Conservation (phyloP, 306 rosid species). For the Styphnolobium japonicum region DNA sequence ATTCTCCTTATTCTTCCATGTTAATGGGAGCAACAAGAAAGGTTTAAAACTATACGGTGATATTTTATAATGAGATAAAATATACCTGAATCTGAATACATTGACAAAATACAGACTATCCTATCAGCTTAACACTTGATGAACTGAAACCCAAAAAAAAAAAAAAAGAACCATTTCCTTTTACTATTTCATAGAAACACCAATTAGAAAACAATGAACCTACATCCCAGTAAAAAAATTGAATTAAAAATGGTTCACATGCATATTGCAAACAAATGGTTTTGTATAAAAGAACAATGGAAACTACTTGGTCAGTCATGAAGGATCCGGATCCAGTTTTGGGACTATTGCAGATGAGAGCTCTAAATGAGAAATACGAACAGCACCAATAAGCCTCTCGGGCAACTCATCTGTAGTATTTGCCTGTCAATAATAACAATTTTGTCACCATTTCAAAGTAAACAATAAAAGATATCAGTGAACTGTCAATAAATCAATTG, state of each 20-base stretch:
- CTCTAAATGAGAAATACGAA: slow-evolving; percentile 83
- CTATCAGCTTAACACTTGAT: slow-evolving; percentile 30
- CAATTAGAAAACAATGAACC: slow-evolving; percentile 37
- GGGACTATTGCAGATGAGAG: slow-evolving; percentile 76
- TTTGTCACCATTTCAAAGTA: slow-evolving; percentile 27
- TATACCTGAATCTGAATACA: slow-evolving; percentile 2
- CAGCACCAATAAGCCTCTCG: slow-evolving; percentile 92
- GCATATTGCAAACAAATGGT: slow-evolving; percentile 53
- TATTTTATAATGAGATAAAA: slow-evolving; percentile 21
- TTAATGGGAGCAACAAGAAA: slow-evolving; percentile 7
- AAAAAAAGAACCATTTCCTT: not conserved
- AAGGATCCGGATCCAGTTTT: slow-evolving; percentile 70
- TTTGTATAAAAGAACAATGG: slow-evolving; percentile 37
- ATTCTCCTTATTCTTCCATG: not conserved
- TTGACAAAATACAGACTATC: slow-evolving; percentile 12
- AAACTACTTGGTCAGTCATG: slow-evolving; percentile 32
- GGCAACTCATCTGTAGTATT: slow-evolving; percentile 87
- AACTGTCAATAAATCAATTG: slow-evolving; percentile 12
- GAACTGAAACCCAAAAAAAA: not conserved
- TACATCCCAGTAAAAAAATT: slow-evolving; percentile 38
- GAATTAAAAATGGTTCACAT: slow-evolving; percentile 33
- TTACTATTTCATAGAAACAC: slow-evolving; percentile 30
- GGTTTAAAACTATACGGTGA: not conserved
- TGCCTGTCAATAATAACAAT: slow-evolving; percentile 52
- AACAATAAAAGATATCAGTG: not conserved